Conservation (phyloP, 441 rosid species). For the Syzygium syzygioides region DNA sequence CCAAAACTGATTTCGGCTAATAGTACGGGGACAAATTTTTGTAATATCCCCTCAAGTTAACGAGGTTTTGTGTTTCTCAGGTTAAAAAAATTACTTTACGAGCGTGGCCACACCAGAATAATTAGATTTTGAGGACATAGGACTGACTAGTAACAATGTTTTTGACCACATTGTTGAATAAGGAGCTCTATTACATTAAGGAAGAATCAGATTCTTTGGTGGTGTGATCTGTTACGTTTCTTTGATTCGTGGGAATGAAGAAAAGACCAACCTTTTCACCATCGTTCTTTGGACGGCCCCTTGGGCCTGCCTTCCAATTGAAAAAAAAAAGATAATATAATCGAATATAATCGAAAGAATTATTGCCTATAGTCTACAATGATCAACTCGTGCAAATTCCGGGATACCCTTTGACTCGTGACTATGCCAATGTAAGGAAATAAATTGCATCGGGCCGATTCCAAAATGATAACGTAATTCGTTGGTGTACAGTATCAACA, state of each 20-base stretch:
- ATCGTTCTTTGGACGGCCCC: not conserved
- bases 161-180: not conserved
- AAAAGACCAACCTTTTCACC: not conserved
- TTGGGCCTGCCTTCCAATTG: not conserved
- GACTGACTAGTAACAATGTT: not conserved
- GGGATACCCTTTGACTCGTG: not conserved
- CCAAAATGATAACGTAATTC: not conserved
- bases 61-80: fast-evolving
- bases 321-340: too few relatives aligned
- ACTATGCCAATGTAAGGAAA: not conserved
- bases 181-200: not conserved
- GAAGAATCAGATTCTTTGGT: not conserved
- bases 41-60: too few relatives aligned
- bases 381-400: not conserved
- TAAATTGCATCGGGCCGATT: not conserved
- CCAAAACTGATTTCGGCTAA: too few relatives aligned
- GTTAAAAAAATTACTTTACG: not conserved
- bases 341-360: too few relatives aligned
- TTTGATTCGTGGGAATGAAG: not conserved
- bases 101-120: not conserved
- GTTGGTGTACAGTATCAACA: too few relatives aligned
- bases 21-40: too few relatives aligned
- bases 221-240: not conserved
- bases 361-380: not conserved
- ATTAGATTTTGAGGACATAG: not conserved